Percentiles rank a stretch among this genome's conserved stretches.
Evolutionary conservation across 805 yeast genomes (phyloP).

Genomic region (Kurtzmaniella fragi): DNA sequence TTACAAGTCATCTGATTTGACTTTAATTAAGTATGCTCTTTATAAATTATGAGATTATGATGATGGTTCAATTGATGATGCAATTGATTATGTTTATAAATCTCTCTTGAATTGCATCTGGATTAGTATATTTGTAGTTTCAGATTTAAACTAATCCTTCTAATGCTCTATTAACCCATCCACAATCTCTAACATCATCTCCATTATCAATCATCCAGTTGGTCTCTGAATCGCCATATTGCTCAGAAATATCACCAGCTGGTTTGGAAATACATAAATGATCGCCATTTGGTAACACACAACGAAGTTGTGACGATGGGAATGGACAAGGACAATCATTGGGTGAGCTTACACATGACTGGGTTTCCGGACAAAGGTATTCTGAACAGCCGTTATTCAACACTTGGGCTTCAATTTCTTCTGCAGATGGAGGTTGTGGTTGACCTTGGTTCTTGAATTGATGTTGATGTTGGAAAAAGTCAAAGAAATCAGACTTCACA

Average conservation of each 20-base stretch:
- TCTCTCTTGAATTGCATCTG: background rate
- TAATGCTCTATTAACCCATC: conserved; percentile 75
- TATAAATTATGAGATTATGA: too few species aligned
- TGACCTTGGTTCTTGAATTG: conserved; percentile 17
- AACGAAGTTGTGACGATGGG: conserved; percentile 79
- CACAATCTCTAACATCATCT: conserved; percentile 64
- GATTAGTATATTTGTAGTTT: background rate
- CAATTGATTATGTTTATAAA: too few species aligned
- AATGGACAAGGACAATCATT: conserved; percentile 87
- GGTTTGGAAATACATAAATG: conserved; percentile 85
- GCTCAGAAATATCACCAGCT: conserved; percentile 33
- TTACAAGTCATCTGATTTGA: too few species aligned
- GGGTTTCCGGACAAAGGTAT: conserved; percentile 81
- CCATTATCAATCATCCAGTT: conserved; percentile 46
- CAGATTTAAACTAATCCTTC: conserved; percentile 35
- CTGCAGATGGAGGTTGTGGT: conserved; percentile 23
- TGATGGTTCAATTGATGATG: too few species aligned
- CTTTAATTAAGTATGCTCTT: too few species aligned
- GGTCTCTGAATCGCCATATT: conserved; percentile 35
- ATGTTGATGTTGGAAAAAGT: conserved; percentile 22
- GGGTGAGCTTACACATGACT: conserved; percentile 65
- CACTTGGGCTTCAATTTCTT: conserved; percentile 34
- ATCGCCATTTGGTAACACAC: conserved; percentile 65
- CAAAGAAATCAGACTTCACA: conserved; percentile 28
- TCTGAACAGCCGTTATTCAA: conserved; percentile 47